phyloP scores from a whole-genome alignment of 345 rosid species.

The Salix exigua region DNA sequence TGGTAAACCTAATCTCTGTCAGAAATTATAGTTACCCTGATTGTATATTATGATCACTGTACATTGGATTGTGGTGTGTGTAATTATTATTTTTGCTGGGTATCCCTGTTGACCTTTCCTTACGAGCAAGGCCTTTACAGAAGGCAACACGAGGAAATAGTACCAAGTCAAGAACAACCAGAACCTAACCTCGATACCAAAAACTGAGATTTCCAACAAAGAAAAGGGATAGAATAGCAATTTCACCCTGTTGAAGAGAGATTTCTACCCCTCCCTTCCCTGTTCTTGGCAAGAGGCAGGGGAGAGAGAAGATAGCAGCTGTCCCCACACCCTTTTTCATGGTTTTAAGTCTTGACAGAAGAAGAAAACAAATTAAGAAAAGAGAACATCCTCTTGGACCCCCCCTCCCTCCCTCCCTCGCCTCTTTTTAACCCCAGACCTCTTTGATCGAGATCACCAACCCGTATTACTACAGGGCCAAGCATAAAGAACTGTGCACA shows the following conservation, averaged over 20 bases:
- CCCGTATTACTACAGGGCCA: conserved; percentile 16
- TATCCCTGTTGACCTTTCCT: not conserved
- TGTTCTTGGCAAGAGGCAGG: not conserved
- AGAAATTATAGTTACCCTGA: too few relatives aligned
- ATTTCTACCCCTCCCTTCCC: not conserved
- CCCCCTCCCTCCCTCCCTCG: not conserved
- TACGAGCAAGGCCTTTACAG: not conserved
- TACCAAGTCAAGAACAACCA: not conserved
- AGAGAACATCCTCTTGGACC: too few relatives aligned
- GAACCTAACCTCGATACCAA: not conserved
- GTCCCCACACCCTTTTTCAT: conserved; percentile 6
- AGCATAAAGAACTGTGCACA: conserved; percentile 12
- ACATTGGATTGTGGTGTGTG: too few relatives aligned
- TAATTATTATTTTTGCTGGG: too few relatives aligned
- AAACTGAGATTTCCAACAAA: not conserved
- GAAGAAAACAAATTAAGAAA: not conserved
- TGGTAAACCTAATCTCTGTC: not conserved
- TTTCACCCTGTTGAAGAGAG: not conserved
- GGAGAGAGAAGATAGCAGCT: not conserved
- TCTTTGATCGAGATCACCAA: conserved; percentile 13
- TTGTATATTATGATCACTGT: too few relatives aligned
- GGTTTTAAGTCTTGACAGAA: not conserved
- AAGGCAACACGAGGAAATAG: not conserved
- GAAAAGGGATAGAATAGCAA: not conserved
- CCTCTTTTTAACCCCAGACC: not conserved